These are phyloP conservation scores for Chlorella sp. DNA, from an alignment of 139 green algal genomes.

Conservation along the genomic window DNA sequence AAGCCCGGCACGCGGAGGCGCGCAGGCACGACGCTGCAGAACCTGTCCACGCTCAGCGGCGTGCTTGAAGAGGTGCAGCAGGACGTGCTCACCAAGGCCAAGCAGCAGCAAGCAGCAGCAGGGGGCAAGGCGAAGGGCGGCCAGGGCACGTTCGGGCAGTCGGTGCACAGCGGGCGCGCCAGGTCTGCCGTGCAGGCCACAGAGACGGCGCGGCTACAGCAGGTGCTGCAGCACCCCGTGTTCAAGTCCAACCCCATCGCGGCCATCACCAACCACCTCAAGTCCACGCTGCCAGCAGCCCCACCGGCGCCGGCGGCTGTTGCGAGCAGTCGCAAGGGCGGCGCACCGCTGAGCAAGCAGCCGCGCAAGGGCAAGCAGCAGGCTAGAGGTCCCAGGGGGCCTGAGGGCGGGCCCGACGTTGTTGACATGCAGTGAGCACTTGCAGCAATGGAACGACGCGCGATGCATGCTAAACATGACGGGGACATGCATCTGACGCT, in stretches of 20 bases:
- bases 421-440: too few species aligned
- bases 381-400: too few species aligned
- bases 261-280: constrained; percentile 39
- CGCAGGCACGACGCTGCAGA: background rate
- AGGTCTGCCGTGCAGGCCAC: background rate
- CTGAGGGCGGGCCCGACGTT: too few species aligned
- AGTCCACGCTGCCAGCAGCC: constrained; percentile 32
- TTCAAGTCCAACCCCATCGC: constrained; percentile 40
- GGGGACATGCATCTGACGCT: too few species aligned
- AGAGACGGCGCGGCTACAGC: constrained; percentile 31
- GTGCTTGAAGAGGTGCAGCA: background rate
- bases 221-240: constrained; percentile 39
- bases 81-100: background rate
- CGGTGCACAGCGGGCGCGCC: background rate
- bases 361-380: background rate
- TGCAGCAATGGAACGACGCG: too few species aligned
- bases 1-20: background rate
- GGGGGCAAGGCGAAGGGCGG: too few species aligned
- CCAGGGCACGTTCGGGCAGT: background rate
- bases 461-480: too few species aligned
- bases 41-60: background rate
- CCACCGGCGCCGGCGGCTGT: constrained; percentile 14
- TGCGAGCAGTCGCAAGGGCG: background rate
- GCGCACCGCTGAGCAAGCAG: background rate
- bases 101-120: background rate